Evolutionary conservation across 345 rosid genomes (phyloP).

Genomic region (Hibiscus trionum): DNA sequence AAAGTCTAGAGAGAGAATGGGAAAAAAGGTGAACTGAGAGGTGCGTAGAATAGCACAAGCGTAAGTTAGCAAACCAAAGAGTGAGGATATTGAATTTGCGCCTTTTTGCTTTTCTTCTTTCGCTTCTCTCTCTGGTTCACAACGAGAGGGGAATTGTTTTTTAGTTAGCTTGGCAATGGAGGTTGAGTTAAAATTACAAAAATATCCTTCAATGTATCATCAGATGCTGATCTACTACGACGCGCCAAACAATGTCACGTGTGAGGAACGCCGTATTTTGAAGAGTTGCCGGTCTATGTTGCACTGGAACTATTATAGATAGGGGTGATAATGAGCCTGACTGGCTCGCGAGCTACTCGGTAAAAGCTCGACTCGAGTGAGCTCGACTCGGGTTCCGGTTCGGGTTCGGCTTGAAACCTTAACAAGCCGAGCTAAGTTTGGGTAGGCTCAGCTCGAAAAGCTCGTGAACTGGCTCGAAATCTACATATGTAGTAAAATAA

Average conservation of each 20-base stretch:
- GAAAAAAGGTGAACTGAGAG: background rate
- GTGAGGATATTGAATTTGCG: constrained; percentile 5
- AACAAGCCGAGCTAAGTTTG: too few relatives aligned
- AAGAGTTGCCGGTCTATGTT: too few relatives aligned
- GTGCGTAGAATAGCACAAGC: background rate
- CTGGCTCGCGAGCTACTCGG: too few relatives aligned
- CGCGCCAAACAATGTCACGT: constrained; percentile 15
- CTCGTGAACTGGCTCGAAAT: too few relatives aligned
- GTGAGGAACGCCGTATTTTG: background rate
- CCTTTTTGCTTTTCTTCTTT: background rate
- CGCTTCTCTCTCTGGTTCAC: constrained; percentile 17
- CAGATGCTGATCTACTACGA: background rate
- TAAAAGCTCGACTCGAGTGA: too few relatives aligned
- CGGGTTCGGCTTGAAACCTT: too few relatives aligned
- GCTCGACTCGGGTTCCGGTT: too few relatives aligned
- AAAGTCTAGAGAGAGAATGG: background rate
- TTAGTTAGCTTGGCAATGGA: background rate
- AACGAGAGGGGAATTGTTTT: constrained; percentile 15
- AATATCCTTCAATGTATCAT: background rate
- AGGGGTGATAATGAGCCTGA: too few relatives aligned
- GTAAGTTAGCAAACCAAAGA: background rate
- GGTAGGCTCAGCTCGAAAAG: too few relatives aligned
- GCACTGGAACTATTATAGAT: too few relatives aligned
- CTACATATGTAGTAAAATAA: too few relatives aligned
- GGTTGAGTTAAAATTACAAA: constrained; percentile 2